Conservation (phyloP, 208 protist genomes). For the Acanthamoeba castellanii region DNA sequence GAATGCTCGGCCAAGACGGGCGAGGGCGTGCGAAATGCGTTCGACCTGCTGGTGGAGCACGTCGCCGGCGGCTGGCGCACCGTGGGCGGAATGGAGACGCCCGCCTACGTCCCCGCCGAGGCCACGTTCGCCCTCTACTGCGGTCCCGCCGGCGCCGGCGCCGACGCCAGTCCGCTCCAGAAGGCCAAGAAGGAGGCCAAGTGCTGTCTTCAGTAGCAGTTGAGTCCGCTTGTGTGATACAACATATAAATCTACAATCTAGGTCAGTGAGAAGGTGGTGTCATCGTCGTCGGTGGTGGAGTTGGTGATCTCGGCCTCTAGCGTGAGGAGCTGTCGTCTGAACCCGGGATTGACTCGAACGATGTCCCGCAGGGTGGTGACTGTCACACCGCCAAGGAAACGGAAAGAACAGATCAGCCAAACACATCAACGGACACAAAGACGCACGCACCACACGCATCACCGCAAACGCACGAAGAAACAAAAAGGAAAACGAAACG, state of each 20-base stretch:
- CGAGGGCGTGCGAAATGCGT: not conserved
- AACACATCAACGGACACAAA: no score
- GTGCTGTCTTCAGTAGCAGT: no score
- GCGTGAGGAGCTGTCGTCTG: not conserved
- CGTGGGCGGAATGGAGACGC: not conserved
- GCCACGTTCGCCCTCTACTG: not conserved
- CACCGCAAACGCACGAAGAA: no score
- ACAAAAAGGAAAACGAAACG: no score
- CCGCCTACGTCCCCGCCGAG: not conserved
- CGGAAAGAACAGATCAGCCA: not conserved
- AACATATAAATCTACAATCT: no score
- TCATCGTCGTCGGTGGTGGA: not conserved
- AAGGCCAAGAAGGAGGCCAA: no score
- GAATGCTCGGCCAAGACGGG: constrained; percentile 44
- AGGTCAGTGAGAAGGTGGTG: no score
- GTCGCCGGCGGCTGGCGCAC: not conserved
- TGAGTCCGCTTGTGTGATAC: no score
- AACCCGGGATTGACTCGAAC: not conserved
- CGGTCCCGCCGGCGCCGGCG: no score
- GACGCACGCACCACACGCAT: no score
- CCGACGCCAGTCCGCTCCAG: no score
- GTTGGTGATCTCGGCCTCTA: not conserved
- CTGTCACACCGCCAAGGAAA: not conserved
- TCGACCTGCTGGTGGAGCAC: not conserved
- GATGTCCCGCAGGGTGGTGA: not conserved